Evolutionary conservation across 306 rosid genomes (phyloP), one percentile per base, ranked within the genome.

Genomic region (Acacia crassicarpa): DNA sequence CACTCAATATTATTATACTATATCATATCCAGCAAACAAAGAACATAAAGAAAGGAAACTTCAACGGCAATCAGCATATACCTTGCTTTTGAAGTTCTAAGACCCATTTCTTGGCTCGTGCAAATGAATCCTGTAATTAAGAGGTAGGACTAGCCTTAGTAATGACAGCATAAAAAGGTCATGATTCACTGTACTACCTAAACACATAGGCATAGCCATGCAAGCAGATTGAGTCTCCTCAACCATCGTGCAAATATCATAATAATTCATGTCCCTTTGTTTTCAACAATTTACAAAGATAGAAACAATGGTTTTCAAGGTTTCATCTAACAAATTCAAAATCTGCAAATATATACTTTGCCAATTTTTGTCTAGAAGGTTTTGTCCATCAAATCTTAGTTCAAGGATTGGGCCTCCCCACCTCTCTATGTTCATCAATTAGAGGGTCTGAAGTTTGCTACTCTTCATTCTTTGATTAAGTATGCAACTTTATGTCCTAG

Each of bases 61-160:
- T 72, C 33, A 44, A 46, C n/a, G 30, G 67, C 49, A 43, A 74
- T 48, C 54, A 83, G 32, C 12, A 74, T 44, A 77, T 72, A 84
- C 84, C 87, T 84, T 80, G 87, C 78, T 84, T 80, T 49, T 84
- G 84, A 80, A 84, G 87, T 71, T 84, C 87, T 68, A 75, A 74
- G 58, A 84, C 87, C 87, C 87, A 84, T 74, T 84, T 84, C 84
- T 80, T 84, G n/a, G 87, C 87, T 43, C 84, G 84, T 75, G 78
- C 40, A 75, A 80, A 84, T 80, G 87, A 80, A 9, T 82, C 85
- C 85, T 82, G 40, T 11, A 82, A 38, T n/a, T 61, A 61, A 59
- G 56, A 62, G 11, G 49, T 54, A 76, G n/a, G 67, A 54, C 10
- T 53, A 35, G 43, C 32, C 16, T 17, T 16, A 81, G 19, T 25